A percentile compares a stretch with the other conserved stretches of the same genome.
These are phyloP conservation scores for Clathrospora elynae DNA, from an alignment of 2,329 filamentous ascomycete species.

Conservation along the genomic window DNA sequence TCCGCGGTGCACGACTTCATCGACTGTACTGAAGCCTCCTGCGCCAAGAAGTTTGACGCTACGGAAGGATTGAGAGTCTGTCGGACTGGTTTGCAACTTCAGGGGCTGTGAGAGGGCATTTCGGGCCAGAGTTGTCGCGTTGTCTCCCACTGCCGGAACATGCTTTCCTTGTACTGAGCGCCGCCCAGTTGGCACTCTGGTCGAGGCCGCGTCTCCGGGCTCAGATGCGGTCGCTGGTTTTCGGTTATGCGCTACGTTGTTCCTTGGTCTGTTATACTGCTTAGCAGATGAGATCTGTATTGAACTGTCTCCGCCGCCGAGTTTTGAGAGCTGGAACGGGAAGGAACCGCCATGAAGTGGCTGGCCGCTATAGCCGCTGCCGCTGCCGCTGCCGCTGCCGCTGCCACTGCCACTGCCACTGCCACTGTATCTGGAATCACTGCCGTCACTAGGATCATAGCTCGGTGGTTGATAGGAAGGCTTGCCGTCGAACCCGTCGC, in stretches of 20 bases:
- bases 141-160: constrained; percentile 25
- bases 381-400: constrained; percentile 21
- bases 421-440: constrained; percentile 25
- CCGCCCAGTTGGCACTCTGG: constrained; percentile 1
- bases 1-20: constrained; percentile 44
- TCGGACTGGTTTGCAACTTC: too few species aligned
- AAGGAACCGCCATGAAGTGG: constrained; percentile 32
- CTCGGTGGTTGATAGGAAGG: constrained; percentile 28
- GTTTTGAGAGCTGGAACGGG: constrained; percentile 41
- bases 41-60: constrained; percentile 45
- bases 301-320: constrained; percentile 17
- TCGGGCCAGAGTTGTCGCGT: constrained; percentile 40
- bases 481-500: constrained; percentile 31
- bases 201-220: not conserved
- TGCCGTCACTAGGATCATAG: constrained; percentile 25
- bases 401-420: constrained; percentile 24
- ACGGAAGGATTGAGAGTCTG: constrained; percentile 33
- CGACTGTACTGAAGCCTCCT: constrained; percentile 47
- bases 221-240: constrained; percentile 9
- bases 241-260: not conserved
- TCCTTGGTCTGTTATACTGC: constrained; percentile 10
- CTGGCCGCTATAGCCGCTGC: constrained; percentile 18
- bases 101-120: constrained; percentile 39
- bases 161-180: constrained; percentile 19
- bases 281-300: constrained; percentile 10